Conservation (phyloP, 257 asterid genomes). For the Plantago elongata region DNA sequence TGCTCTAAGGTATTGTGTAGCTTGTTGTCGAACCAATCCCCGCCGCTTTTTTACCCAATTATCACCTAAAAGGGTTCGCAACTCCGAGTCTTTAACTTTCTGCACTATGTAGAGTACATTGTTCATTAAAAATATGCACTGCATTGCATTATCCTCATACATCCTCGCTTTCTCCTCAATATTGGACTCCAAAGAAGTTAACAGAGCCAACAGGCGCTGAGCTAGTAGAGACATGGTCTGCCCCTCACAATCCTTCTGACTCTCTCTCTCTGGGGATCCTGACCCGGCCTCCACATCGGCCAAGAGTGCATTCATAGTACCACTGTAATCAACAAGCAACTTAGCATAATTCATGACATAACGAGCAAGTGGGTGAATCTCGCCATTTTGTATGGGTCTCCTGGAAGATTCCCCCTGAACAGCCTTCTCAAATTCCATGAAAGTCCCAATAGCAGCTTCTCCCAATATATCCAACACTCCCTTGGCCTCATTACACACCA, state of each 20-base stretch:
- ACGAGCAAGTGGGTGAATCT: slow-evolving; percentile 83
- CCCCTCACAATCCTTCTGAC: slow-evolving; percentile 36
- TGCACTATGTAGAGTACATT: slow-evolving; percentile 84
- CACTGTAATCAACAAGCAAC: slow-evolving; percentile 80
- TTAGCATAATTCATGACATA: slow-evolving; percentile 93
- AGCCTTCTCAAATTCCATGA: slow-evolving; percentile 86
- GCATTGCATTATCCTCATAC: slow-evolving; percentile 85
- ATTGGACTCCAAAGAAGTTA: slow-evolving; percentile 74
- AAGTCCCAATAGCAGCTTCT: slow-evolving; percentile 84
- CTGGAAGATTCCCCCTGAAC: slow-evolving; percentile 82
- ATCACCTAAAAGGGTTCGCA: slow-evolving; percentile 76
- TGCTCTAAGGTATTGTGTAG: slow-evolving; percentile 87
- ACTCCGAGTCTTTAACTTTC: slow-evolving; percentile 87
- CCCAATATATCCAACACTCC: slow-evolving; percentile 76
- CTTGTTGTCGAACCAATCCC: slow-evolving; percentile 76
- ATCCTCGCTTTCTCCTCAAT: slow-evolving; percentile 78
- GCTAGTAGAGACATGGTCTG: slow-evolving; percentile 55
- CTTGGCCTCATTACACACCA: slow-evolving; percentile 78
- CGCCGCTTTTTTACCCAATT: slow-evolving; percentile 72
- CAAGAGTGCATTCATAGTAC: slow-evolving; percentile 61
- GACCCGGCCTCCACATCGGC: slow-evolving; percentile 38
- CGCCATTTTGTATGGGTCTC: slow-evolving; percentile 74
- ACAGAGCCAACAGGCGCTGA: slow-evolving; percentile 49
- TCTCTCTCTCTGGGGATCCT: slow-evolving; percentile 24
- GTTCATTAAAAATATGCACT: slow-evolving; percentile 81